Evolutionary conservation across 495 filamentous ascomycete genomes (phyloP).

Genomic region (Endocarpon pusillum): DNA sequence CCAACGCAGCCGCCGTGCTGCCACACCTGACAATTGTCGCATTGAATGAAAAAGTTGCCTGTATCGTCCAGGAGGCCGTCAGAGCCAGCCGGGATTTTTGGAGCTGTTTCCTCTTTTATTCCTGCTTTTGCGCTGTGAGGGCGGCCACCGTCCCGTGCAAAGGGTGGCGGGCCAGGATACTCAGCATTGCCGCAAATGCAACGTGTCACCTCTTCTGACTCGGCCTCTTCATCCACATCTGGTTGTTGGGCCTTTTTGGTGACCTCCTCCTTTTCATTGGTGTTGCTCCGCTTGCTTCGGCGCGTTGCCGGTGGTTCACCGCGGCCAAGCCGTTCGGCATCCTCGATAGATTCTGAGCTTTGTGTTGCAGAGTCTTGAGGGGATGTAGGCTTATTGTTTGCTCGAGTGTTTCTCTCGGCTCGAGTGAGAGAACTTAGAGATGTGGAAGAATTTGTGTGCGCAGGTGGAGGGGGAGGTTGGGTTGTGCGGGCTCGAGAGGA

Average conservation of each 20-base stretch:
- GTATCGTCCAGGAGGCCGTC: slow-evolving; percentile 56
- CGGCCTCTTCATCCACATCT: slow-evolving; percentile 46
- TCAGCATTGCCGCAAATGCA: slow-evolving; percentile 91
- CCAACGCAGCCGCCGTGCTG: slow-evolving; percentile 97
- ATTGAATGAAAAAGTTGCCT: slow-evolving; percentile 94
- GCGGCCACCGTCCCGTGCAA: slow-evolving; percentile 39
- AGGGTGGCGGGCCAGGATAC: slow-evolving; percentile 73
- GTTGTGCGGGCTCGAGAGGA: slow-evolving; percentile 78
- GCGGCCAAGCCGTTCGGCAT: slow-evolving; percentile 35
- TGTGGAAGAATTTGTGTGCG: slow-evolving; percentile 57
- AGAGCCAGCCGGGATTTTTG: slow-evolving; percentile 20
- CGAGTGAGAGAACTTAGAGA: slow-evolving; percentile 54
- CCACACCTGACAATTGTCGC: slow-evolving; percentile 96
- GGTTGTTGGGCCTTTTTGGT: slow-evolving; percentile 37
- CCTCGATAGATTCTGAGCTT: slow-evolving; percentile 68
- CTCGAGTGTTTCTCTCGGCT: slow-evolving; percentile 50
- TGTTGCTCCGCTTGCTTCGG: slow-evolving; percentile 49
- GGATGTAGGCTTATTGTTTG: slow-evolving; percentile 52
- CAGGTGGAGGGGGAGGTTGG: slow-evolving; percentile 51
- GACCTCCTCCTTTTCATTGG: slow-evolving; percentile 36
- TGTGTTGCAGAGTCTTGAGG: slow-evolving; percentile 57
- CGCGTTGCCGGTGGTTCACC: slow-evolving; percentile 53
- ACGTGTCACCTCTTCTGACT: slow-evolving; percentile 85
- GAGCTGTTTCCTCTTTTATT: slow-evolving; percentile 40
- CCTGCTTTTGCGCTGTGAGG: slow-evolving; percentile 20